phyloP scores from a whole-genome alignment of 441 rosid species.

The Bocquillonia castaneifolia region DNA sequence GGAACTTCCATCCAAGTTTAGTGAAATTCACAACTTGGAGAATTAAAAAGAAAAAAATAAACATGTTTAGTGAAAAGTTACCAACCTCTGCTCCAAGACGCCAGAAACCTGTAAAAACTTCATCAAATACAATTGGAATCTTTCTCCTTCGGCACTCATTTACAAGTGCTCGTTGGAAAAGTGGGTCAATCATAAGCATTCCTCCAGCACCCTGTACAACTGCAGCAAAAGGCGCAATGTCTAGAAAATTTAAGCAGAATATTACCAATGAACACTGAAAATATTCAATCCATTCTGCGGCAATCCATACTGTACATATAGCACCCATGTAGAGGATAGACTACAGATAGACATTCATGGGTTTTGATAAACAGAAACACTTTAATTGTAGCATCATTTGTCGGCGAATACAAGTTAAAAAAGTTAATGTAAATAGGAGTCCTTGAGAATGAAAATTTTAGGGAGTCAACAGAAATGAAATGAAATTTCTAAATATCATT shows the following conservation, averaged over 20 bases:
- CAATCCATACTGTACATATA: background rate
- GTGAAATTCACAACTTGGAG: constrained; percentile 15
- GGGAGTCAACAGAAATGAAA: too few species aligned
- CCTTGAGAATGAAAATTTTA: background rate
- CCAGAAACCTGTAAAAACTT: constrained; percentile 96
- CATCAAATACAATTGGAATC: constrained; percentile 87
- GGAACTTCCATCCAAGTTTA: constrained; percentile 10
- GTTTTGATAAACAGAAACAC: background rate
- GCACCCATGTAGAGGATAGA: background rate
- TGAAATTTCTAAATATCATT: background rate
- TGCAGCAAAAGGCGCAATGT: constrained; percentile 28
- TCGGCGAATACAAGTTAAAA: background rate
- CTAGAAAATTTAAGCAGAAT: constrained; percentile 4
- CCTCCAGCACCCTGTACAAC: constrained; percentile 94
- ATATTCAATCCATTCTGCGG: background rate
- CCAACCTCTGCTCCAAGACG: constrained; percentile 88
- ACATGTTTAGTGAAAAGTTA: constrained; percentile 2
- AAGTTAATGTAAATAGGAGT: background rate
- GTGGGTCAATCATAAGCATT: constrained; percentile 95
- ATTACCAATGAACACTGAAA: background rate
- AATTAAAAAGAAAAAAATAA: background rate
- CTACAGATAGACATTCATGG: background rate
- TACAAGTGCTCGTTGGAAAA: constrained; percentile 80
- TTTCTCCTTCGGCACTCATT: constrained; percentile 60
- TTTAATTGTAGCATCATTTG: background rate